Percentiles rank a stretch among this genome's conserved stretches.
These are phyloP conservation scores for Eimeria sp. DNA, from an alignment of 169 alveolate species.

Conservation along the genomic window DNA sequence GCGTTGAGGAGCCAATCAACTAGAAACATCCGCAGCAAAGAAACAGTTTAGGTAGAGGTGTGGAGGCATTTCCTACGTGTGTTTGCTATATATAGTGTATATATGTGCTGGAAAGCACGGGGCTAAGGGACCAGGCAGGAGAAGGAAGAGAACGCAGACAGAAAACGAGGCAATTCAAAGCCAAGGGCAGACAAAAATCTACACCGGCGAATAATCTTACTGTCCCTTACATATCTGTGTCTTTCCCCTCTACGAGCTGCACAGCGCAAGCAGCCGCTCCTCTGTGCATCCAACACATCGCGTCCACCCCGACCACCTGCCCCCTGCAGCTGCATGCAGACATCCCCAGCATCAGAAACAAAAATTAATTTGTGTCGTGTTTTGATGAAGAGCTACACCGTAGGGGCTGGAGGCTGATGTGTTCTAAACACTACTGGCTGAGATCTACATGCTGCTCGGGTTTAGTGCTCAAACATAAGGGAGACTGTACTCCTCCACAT, in stretches of 20 bases:
- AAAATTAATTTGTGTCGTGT: neutral
- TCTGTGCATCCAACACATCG: conserved; percentile 86
- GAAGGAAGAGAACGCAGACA: neutral
- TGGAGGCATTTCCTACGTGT: neutral
- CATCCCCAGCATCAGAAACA: neutral
- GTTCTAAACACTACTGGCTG: no score
- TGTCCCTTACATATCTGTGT: conserved; percentile 68
- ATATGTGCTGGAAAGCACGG: no score
- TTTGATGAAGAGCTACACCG: neutral
- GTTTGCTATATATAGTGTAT: no score
- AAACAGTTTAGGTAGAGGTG: no score
- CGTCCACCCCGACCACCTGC: conserved; percentile 83
- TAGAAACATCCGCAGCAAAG: neutral
- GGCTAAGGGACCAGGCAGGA: no score
- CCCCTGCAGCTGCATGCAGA: conserved; percentile 80
- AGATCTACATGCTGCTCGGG: neutral
- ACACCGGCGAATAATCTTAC: neutral
- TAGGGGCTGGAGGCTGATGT: neutral
- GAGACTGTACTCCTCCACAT: conserved; percentile 64
- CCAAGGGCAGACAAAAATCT: neutral
- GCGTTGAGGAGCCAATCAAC: neutral
- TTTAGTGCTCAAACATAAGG: neutral
- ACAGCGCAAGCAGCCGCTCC: conserved; percentile 84
- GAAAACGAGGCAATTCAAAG: neutral
- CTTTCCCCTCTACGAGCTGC: conserved; percentile 72